Conservation (phyloP, 495 filamentous ascomycete genomes). For the Penicillium canescens region DNA sequence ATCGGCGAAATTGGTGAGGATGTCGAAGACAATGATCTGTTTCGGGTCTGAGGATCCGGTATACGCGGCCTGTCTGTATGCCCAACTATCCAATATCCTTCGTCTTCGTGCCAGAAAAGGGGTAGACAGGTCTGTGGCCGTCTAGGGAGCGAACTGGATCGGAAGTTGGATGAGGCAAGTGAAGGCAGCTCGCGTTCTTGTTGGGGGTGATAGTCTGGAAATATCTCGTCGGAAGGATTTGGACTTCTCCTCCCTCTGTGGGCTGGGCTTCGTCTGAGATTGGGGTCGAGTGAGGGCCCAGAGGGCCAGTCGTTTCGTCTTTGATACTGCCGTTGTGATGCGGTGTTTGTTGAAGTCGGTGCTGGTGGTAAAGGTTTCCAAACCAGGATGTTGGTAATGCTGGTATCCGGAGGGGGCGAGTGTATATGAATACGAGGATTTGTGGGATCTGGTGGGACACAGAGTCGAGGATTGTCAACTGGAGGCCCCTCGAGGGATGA, state of each 20-base stretch:
- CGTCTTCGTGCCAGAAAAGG: slow-evolving; percentile 18
- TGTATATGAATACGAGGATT: slow-evolving; percentile 2
- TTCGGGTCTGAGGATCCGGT: not conserved
- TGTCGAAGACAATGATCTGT: not conserved
- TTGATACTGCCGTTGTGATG: not conserved
- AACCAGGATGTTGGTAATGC: slow-evolving; percentile 9
- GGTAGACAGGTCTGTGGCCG: not conserved
- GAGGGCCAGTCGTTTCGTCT: not conserved
- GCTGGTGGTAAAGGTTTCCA: slow-evolving; percentile 19
- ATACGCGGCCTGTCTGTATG: not conserved
- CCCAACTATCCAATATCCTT: slow-evolving; percentile 14
- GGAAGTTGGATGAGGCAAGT: not conserved
- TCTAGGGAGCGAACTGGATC: not conserved
- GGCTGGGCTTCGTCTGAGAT: slow-evolving; percentile 2
- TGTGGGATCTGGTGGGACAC: not conserved
- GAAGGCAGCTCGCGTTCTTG: not conserved
- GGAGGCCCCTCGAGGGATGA: slow-evolving; percentile 42
- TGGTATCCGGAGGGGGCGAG: slow-evolving; percentile 10
- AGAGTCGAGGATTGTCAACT: slow-evolving; percentile 20
- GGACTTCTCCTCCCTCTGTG: slow-evolving; percentile 1
- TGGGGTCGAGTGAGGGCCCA: not conserved
- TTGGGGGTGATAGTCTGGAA: not conserved
- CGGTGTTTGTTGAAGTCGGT: slow-evolving; percentile 12
- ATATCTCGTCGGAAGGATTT: not conserved
- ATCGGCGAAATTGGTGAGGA: not conserved